A percentile compares a stretch with the other conserved stretches of the same genome.
phyloP scores from a whole-genome alignment of 2,329 filamentous ascomycete species.

The Tolypocladium album region DNA sequence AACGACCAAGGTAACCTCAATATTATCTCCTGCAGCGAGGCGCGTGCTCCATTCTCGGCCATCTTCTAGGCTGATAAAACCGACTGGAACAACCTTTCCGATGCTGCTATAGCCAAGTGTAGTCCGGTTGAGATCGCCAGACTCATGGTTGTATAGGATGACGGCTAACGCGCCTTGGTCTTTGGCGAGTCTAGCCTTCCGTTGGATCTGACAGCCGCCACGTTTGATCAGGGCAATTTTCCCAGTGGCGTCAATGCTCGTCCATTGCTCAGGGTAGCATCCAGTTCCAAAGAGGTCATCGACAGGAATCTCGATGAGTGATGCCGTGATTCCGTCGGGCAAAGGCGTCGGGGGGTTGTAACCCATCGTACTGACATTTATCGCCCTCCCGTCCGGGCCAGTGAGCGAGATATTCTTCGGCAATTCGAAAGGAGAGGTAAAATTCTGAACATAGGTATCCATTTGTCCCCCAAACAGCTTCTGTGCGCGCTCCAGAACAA shows the following conservation, averaged over 20 bases:
- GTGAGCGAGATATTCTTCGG: constrained; percentile 30
- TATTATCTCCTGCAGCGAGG: constrained; percentile 16
- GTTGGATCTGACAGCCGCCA: constrained; percentile 25
- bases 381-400: constrained; percentile 32
- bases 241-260: constrained; percentile 26
- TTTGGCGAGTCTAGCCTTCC: constrained; percentile 30
- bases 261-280: constrained; percentile 31
- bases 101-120: too few relatives aligned
- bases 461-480: constrained; percentile 28
- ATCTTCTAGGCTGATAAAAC: constrained; percentile 20
- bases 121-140: too few relatives aligned
- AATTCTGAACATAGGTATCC: constrained; percentile 33
- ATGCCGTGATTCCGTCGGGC: constrained; percentile 21
- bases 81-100: constrained; percentile 21
- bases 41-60: constrained; percentile 20
- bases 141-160: constrained; percentile 50
- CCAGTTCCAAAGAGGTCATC: constrained; percentile 23
- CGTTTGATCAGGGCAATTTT: constrained; percentile 34
- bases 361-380: constrained; percentile 30
- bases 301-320: constrained; percentile 22
- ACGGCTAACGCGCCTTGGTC: constrained; percentile 29
- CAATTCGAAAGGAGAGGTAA: constrained; percentile 34
- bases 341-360: constrained; percentile 35
- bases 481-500: constrained; percentile 35
- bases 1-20: constrained; percentile 19